phyloP scores from a whole-genome alignment of 139 green algal species.

The Diplosphaera chodatii region DNA sequence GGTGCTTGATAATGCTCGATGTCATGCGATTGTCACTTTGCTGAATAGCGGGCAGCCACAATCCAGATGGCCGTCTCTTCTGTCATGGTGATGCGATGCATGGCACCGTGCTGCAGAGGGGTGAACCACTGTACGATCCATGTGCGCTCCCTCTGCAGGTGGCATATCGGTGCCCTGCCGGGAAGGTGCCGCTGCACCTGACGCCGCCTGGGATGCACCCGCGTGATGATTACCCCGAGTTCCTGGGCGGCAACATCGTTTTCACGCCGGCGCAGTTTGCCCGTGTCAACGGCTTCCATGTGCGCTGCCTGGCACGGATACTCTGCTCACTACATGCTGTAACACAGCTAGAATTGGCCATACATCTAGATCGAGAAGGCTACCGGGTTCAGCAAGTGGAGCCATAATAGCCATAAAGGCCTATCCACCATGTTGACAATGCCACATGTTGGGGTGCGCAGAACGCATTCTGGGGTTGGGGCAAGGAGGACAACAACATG shows the following conservation, averaged over 20 bases:
- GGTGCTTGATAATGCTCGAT: not conserved
- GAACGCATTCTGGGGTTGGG: not conserved
- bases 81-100: too few species aligned
- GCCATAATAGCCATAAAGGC: too few species aligned
- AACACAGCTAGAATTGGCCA: too few species aligned
- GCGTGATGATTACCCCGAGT: constrained; percentile 22
- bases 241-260: constrained; percentile 34
- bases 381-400: too few species aligned
- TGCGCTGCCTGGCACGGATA: too few species aligned
- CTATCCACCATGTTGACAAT: too few species aligned
- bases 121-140: too few species aligned
- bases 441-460: not conserved
- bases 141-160: not conserved
- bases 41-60: too few species aligned
- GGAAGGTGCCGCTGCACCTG: constrained; percentile 15
- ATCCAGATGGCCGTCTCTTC: too few species aligned
- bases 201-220: constrained; percentile 29
- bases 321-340: too few species aligned
- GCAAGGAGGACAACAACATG: constrained; percentile 41
- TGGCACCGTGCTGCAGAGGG: too few species aligned
- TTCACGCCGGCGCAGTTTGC: constrained; percentile 25
- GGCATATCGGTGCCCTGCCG: constrained; percentile 21
- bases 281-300: constrained; percentile 29
- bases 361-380: not conserved
- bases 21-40: too few species aligned